phyloP scores from a whole-genome alignment of 2,329 filamentous ascomycete species.

The Botrytis fabae region DNA sequence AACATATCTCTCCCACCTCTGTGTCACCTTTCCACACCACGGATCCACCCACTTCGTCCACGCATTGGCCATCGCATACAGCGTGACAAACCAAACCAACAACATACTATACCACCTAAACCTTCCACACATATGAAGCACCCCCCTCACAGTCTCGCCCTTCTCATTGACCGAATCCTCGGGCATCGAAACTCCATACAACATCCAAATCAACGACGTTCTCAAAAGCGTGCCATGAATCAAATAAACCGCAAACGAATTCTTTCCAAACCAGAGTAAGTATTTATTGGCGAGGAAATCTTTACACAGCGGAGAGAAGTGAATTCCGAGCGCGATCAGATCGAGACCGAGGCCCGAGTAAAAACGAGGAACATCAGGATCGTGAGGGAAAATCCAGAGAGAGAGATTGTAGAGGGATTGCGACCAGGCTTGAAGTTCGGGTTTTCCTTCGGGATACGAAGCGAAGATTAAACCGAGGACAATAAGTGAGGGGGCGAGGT shows the following conservation, averaged over 20 bases:
- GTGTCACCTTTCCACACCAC: slow-evolving; percentile 49
- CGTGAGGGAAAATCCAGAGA: slow-evolving; percentile 47
- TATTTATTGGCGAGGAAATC: slow-evolving; percentile 54
- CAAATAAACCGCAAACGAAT: slow-evolving; percentile 65
- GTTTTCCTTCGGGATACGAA: slow-evolving; percentile 59
- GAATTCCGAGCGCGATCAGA: slow-evolving; percentile 51
- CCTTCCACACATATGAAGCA: slow-evolving; percentile 42
- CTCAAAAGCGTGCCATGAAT: slow-evolving; percentile 62
- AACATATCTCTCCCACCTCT: slow-evolving; percentile 40
- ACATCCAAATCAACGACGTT: slow-evolving; percentile 59
- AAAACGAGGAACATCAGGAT: slow-evolving; percentile 51
- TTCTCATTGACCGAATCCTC: slow-evolving; percentile 36
- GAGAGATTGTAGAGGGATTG: slow-evolving; percentile 46
- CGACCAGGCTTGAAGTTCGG: slow-evolving; percentile 57
- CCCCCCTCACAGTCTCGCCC: slow-evolving; percentile 43
- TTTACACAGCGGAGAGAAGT: slow-evolving; percentile 54
- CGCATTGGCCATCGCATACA: slow-evolving; percentile 49
- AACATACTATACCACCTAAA: slow-evolving; percentile 44
- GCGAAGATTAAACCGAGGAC: slow-evolving; percentile 56
- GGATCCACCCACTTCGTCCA: slow-evolving; percentile 58
- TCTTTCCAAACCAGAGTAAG: slow-evolving; percentile 62
- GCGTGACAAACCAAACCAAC: slow-evolving; percentile 49
- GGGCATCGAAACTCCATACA: slow-evolving; percentile 50
- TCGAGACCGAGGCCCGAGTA: slow-evolving; percentile 52
- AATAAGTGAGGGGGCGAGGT: slow-evolving; percentile 52